phyloP scores from a whole-genome alignment of 768 basidiomycete genomes.

The Kwoniella botswanensis region DNA sequence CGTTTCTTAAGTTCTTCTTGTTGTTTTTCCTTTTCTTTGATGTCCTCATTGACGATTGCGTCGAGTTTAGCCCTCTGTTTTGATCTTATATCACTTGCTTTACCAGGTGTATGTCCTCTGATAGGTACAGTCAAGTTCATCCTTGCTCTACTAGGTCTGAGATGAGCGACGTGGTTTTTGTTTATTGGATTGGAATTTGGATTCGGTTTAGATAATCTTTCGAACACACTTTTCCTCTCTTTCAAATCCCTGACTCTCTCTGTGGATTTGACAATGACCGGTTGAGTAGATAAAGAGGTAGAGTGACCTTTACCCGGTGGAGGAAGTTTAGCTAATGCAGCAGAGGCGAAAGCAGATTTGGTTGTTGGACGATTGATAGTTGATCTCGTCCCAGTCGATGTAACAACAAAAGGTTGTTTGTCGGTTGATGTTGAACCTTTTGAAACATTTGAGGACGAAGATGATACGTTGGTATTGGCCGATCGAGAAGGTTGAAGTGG shows the following conservation, averaged over 20 bases:
- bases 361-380: not conserved
- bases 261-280: constrained; percentile 11
- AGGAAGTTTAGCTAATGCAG: constrained; percentile 36
- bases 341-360: constrained; percentile 30
- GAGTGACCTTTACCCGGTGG: constrained; percentile 38
- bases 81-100: constrained; percentile 26
- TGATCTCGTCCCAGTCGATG: not conserved
- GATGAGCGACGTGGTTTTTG: not conserved
- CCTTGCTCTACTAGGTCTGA: not conserved
- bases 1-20: constrained; percentile 9
- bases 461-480: not conserved
- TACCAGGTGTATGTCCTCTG: constrained; percentile 39
- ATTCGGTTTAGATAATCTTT: constrained; percentile 12
- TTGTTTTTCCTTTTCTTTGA: constrained; percentile 22
- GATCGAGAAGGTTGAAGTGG: constrained; percentile 8
- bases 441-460: not conserved
- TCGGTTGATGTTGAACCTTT: too few relatives aligned
- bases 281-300: constrained; percentile 12
- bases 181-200: not conserved
- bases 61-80: constrained; percentile 32
- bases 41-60: constrained; percentile 16
- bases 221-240: constrained; percentile 25
- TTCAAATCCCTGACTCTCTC: constrained; percentile 36
- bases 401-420: too few relatives aligned
- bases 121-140: constrained; percentile 35